These are phyloP conservation scores for Fusarium sarcochroum DNA, from an alignment of 2,329 filamentous ascomycete genomes.

Conservation along the genomic window DNA sequence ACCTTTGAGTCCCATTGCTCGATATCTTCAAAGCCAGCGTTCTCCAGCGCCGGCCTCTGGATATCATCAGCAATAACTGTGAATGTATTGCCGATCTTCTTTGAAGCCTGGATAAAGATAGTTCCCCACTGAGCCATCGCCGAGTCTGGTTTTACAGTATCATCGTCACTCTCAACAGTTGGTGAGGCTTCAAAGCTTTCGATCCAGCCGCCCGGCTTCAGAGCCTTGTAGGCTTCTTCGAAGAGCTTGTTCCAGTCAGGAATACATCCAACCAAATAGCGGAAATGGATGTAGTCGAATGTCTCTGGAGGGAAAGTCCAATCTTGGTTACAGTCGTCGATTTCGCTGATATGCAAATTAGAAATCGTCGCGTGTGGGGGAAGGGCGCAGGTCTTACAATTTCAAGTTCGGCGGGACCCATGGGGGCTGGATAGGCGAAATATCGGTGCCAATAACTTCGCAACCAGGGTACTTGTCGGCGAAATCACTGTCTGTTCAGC, in stretches of 20 bases:
- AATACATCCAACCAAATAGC: slow-evolving; percentile 37
- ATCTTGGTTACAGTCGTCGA: slow-evolving; percentile 40
- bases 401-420: slow-evolving; percentile 40
- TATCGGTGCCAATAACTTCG: slow-evolving; percentile 37
- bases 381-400: slow-evolving; percentile 4
- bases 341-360: slow-evolving; percentile 15
- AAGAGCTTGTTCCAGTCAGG: slow-evolving; percentile 28
- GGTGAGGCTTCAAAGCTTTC: slow-evolving; percentile 33
- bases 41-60: slow-evolving; percentile 21
- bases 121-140: slow-evolving; percentile 30
- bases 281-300: slow-evolving; percentile 40
- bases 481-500: slow-evolving; percentile 28
- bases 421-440: slow-evolving; percentile 36
- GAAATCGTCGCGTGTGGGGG: accelerated
- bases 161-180: slow-evolving; percentile 30
- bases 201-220: slow-evolving; percentile 37
- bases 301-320: slow-evolving; percentile 34
- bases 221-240: slow-evolving; percentile 19
- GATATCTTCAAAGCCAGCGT: slow-evolving; percentile 33
- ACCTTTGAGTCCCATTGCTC: slow-evolving; percentile 39
- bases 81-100: slow-evolving; percentile 34
- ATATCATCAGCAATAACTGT: slow-evolving; percentile 34
- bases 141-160: slow-evolving; percentile 28
- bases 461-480: slow-evolving; percentile 35
- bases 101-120: slow-evolving; percentile 36